Base-by-base conservation (phyloP, 2,329 filamentous ascomycete genomes). In the Trichoderma simmonsii region DNA sequence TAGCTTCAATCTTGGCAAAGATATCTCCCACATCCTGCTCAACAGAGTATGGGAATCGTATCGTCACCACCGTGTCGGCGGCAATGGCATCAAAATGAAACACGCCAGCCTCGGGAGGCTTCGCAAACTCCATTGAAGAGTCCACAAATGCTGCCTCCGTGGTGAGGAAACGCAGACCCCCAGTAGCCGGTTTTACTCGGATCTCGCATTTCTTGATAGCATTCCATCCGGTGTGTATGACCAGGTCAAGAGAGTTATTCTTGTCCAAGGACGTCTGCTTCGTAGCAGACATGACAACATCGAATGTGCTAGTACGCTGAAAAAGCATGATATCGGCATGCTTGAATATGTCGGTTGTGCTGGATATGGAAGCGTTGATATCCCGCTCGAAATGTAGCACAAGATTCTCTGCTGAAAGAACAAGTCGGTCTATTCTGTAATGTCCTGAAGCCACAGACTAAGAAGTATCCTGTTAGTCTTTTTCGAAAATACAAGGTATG, bases 41-140 rank as follows among this genome's bases (percentile, higher is more conserved):
- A 12, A 95, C 86, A 1, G 92, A 95, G 77, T 97, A 99, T 0
- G 95, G 95, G 61, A 95, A 87, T 7, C 86, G 85, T 26, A 98
- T 84, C 26, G 85, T 89, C 24, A 92, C 81, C 0, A 78, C 81
- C 0, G 84, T 83, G 3, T 85, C 77, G 0, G 84, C 75, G 0
- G 80, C 75, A 59, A 93, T 80, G 0, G 82, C 74, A 1, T 83
- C 82, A 67, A 91, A 86, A 54, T 78, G 79, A 70, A 91, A 86
- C 5, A 86, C 75, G 0, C 89, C 88, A 3, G 85, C 82, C 71
- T 90, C 88, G 0, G 86, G 83, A 3, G 84, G 84, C 71, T 85
- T 87, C 2, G 83, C 80, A 69, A 87, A 84, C 24, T 83, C 81
- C 1, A 84, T 75, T 3, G 80, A 72, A 0, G 82, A 82, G 7